Evolutionary conservation across 2,329 filamentous ascomycete species (phyloP).

Genomic region (Ophiostoma ips): DNA sequence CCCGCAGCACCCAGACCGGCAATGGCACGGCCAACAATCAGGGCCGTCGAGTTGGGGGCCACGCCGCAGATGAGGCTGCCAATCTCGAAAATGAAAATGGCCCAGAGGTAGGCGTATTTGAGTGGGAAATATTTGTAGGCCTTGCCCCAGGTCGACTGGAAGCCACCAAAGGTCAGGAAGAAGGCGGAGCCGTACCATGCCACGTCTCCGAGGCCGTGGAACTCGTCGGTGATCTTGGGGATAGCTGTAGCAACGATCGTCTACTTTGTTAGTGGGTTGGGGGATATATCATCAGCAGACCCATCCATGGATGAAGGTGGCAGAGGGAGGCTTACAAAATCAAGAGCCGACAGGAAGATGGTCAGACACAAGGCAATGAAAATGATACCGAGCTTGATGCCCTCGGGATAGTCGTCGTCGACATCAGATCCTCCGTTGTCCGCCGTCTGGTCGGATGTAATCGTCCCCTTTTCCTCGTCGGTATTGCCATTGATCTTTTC

Average conservation of each 20-base stretch:
- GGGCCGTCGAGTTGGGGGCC: slow-evolving; percentile 31
- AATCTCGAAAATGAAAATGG: slow-evolving; percentile 39
- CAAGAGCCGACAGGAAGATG: slow-evolving; percentile 36
- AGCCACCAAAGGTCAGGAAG: slow-evolving; percentile 33
- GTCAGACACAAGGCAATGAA: slow-evolving; percentile 32
- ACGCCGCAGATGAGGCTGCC: slow-evolving; percentile 38
- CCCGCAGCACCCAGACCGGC: slow-evolving; percentile 33
- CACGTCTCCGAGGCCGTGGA: slow-evolving; percentile 36
- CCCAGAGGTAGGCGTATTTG: slow-evolving; percentile 32
- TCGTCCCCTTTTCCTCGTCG: slow-evolving; percentile 6
- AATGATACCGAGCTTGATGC: slow-evolving; percentile 27
- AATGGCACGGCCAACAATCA: slow-evolving; percentile 39
- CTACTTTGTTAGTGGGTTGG: slow-evolving; percentile 14
- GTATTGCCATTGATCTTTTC: slow-evolving; percentile 9
- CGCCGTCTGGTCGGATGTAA: not conserved
- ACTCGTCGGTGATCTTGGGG: slow-evolving; percentile 40
- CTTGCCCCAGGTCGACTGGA: slow-evolving; percentile 34
- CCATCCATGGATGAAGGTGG: too few relatives aligned
- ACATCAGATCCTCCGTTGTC: not conserved
- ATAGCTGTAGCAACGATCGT: slow-evolving; percentile 45
- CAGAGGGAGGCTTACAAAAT: slow-evolving; percentile 25
- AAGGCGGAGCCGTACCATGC: slow-evolving; percentile 47
- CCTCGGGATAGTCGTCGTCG: slow-evolving; percentile 25
- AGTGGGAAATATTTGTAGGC: slow-evolving; percentile 38
- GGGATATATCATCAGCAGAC: too few relatives aligned